A percentile compares a stretch with the other conserved stretches of the same genome.
Evolutionary conservation across 148 eudicot species (phyloP).

Genomic region (Silene uniflora): DNA sequence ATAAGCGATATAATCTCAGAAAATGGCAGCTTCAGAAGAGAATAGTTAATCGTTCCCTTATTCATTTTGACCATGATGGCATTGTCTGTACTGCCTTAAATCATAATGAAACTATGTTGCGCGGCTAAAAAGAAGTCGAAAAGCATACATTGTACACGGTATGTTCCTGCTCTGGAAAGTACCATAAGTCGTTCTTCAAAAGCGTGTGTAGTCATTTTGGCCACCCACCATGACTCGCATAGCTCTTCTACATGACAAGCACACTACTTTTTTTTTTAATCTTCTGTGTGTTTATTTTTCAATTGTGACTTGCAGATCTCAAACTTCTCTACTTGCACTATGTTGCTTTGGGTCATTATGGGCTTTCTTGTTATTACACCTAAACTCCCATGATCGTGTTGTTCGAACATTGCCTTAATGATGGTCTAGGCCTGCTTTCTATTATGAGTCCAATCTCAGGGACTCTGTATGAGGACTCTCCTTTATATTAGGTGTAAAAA

Average conservation of each 20-base stretch:
- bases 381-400: no score
- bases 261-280: not conserved
- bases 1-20: slow-evolving; percentile 24
- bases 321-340: slow-evolving; percentile 68
- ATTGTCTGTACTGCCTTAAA: slow-evolving; percentile 87
- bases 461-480: no score
- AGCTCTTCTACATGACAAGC: not conserved
- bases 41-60: slow-evolving; percentile 76
- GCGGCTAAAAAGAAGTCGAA: slow-evolving; percentile 68
- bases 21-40: slow-evolving; percentile 89
- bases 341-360: slow-evolving; percentile 87
- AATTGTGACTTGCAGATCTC: slow-evolving; percentile 47
- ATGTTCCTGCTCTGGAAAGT: slow-evolving; percentile 80
- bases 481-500: no score
- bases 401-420: no score
- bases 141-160: slow-evolving; percentile 65
- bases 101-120: slow-evolving; percentile 65
- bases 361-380: slow-evolving; percentile 61
- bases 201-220: slow-evolving; percentile 41
- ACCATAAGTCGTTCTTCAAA: slow-evolving; percentile 63
- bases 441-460: no score
- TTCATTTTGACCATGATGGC: slow-evolving; percentile 85
- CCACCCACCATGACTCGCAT: not conserved
- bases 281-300: not conserved
- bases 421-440: no score